A percentile compares a stretch with the other conserved stretches of the same genome.
Evolutionary conservation across 352 stramenopile species (phyloP).

Genomic region (Phytophthora colocasiae): DNA sequence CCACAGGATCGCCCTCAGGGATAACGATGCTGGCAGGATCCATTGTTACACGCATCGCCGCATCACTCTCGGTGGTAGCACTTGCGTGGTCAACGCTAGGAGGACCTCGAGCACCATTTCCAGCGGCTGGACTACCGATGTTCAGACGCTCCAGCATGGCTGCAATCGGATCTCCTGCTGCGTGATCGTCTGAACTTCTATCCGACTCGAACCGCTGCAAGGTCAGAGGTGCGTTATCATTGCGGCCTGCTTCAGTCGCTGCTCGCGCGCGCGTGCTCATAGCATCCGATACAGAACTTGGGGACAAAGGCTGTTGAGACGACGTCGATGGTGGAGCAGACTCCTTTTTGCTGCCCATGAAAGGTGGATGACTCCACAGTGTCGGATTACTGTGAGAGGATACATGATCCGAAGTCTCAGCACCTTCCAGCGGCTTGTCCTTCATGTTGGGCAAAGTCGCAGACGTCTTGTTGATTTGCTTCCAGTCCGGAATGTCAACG

Average conservation of each 20-base stretch:
- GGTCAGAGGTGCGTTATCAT: constrained; percentile 12
- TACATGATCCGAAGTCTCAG: constrained; percentile 39
- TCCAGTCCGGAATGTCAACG: constrained; percentile 64
- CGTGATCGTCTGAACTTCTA: constrained; percentile 29
- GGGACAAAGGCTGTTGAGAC: constrained; percentile 37
- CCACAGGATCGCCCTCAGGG: constrained; percentile 79
- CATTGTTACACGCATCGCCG: constrained; percentile 29
- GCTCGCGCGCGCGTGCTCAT: constrained; percentile 21
- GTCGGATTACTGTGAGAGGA: constrained; percentile 68
- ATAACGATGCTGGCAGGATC: constrained; percentile 59
- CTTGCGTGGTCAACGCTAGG: constrained; percentile 31
- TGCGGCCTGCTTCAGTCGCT: constrained; percentile 23
- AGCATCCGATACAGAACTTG: constrained; percentile 22
- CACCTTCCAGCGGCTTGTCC: constrained; percentile 38
- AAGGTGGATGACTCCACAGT: constrained; percentile 70
- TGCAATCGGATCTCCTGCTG: constrained; percentile 40
- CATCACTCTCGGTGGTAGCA: constrained; percentile 36
- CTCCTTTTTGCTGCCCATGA: constrained; percentile 49
- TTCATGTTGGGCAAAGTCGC: constrained; percentile 63
- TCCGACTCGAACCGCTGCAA: constrained; percentile 40
- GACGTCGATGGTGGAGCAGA: constrained; percentile 28
- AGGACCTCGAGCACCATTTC: constrained; percentile 19
- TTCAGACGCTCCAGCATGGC: constrained; percentile 49
- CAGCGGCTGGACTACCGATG: constrained; percentile 39
- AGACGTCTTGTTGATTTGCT: constrained; percentile 64